Evolutionary conservation across 495 filamentous ascomycete species (phyloP).

Genomic region (Massariosphaeria phaeospora): DNA sequence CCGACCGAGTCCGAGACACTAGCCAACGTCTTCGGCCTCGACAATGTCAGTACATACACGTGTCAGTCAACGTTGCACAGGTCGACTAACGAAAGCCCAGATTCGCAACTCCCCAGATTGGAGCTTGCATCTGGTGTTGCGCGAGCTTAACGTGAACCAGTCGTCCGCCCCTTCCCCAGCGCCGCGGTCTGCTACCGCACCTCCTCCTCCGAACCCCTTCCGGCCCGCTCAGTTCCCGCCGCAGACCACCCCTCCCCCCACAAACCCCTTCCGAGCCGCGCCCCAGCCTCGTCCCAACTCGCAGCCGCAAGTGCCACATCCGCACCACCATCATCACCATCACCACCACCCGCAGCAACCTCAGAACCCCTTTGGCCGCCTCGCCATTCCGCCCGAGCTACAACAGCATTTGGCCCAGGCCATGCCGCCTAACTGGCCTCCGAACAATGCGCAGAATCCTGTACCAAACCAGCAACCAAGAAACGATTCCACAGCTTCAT

Average conservation of each 20-base stretch:
- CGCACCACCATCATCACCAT: slow-evolving; percentile 20
- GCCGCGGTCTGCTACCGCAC: slow-evolving; percentile 22
- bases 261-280: slow-evolving; percentile 26
- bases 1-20: slow-evolving; percentile 39
- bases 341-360: slow-evolving; percentile 15
- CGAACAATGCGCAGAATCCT: slow-evolving; percentile 5
- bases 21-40: slow-evolving; percentile 36
- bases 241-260: slow-evolving; percentile 18
- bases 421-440: slow-evolving; percentile 2
- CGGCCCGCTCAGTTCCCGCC: not conserved
- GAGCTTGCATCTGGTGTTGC: slow-evolving; percentile 33
- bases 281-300: slow-evolving; percentile 15
- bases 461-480: not conserved
- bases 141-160: slow-evolving; percentile 16
- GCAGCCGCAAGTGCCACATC: slow-evolving; percentile 6
- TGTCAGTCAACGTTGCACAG: too few relatives aligned
- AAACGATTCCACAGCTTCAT: slow-evolving; percentile 20
- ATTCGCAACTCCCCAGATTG: slow-evolving; percentile 22
- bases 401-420: slow-evolving; percentile 24
- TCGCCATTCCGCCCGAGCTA: slow-evolving; percentile 21
- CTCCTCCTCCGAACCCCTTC: slow-evolving; percentile 27
- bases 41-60: slow-evolving; percentile 21
- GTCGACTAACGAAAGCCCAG: slow-evolving; percentile 9
- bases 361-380: slow-evolving; percentile 10
- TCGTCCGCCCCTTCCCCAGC: slow-evolving; percentile 14